Evolutionary conservation across 2,329 filamentous ascomycete genomes (phyloP).

Genomic region (Pestalotiopsis sp.): DNA sequence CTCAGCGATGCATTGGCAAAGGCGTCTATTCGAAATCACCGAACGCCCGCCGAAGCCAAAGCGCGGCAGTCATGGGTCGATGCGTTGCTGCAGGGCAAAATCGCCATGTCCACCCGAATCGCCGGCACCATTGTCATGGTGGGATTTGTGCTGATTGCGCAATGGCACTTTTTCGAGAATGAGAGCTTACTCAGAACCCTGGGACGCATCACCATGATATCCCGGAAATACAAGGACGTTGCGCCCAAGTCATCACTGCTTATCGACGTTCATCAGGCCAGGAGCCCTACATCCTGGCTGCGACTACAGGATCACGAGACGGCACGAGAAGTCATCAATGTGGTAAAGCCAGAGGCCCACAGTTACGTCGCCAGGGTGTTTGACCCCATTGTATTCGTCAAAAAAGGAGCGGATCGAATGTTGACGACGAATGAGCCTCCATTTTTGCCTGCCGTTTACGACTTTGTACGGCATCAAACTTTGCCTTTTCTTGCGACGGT

Average conservation of each 20-base stretch:
- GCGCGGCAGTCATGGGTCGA: conserved; percentile 57
- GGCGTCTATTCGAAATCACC: conserved; percentile 42
- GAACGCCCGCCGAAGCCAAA: conserved; percentile 21
- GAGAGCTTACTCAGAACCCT: conserved; percentile 43
- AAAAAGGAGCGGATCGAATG: conserved; percentile 67
- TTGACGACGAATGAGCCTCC: conserved; percentile 49
- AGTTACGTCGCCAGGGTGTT: conserved; percentile 75
- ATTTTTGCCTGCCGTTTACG: conserved; percentile 61
- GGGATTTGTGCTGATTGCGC: conserved; percentile 70
- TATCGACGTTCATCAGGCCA: conserved; percentile 68
- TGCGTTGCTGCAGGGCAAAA: conserved; percentile 61
- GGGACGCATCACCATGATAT: conserved; percentile 32
- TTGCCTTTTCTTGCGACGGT: conserved; percentile 62
- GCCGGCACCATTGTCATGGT: conserved; percentile 74
- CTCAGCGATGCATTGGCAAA: conserved; percentile 70
- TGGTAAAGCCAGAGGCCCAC: conserved; percentile 69
- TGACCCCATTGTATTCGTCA: conserved; percentile 72
- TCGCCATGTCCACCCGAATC: conserved; percentile 70
- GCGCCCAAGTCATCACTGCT: conserved; percentile 41
- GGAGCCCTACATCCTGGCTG: conserved; percentile 76
- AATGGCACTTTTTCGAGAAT: conserved; percentile 75
- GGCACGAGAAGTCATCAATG: conserved; percentile 72
- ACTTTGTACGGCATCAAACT: conserved; percentile 64
- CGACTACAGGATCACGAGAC: conserved; percentile 77
- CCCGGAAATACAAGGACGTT: conserved; percentile 27